Percentiles rank a stretch among this genome's conserved stretches.
These are phyloP conservation scores for Fulvia fulva DNA, from an alignment of 2,329 filamentous ascomycete species.

Conservation along the genomic window DNA sequence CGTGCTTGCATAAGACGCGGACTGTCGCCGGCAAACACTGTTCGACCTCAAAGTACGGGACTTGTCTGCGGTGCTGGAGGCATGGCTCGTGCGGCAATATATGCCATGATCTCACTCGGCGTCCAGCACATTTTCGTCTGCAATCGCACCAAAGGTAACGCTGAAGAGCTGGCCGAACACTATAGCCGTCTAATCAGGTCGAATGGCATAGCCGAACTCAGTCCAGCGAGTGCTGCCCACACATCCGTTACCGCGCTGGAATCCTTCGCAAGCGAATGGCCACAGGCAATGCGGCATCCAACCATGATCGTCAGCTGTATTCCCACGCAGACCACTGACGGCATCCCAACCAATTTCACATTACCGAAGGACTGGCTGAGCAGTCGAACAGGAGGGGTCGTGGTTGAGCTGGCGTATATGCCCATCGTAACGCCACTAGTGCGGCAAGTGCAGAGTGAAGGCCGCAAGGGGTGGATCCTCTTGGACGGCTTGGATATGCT, in stretches of 20 bases:
- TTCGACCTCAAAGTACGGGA: slow-evolving; percentile 50
- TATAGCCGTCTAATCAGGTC: slow-evolving; percentile 56
- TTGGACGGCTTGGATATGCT: slow-evolving; percentile 73
- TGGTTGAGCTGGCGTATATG: slow-evolving; percentile 64
- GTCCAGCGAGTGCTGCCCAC: slow-evolving; percentile 15
- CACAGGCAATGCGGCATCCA: slow-evolving; percentile 57
- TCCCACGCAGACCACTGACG: slow-evolving; percentile 63
- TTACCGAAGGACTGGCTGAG: slow-evolving; percentile 66
- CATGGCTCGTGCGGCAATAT: slow-evolving; percentile 74
- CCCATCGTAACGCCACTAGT: slow-evolving; percentile 68
- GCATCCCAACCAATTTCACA: slow-evolving; percentile 65
- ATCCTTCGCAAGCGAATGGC: slow-evolving; percentile 61
- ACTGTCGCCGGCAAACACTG: slow-evolving; percentile 64
- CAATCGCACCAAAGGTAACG: slow-evolving; percentile 66
- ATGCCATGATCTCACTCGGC: slow-evolving; percentile 72
- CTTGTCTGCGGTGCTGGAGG: slow-evolving; percentile 60
- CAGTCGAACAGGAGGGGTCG: slow-evolving; percentile 70
- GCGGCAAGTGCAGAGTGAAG: slow-evolving; percentile 59
- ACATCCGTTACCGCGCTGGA: slow-evolving; percentile 54
- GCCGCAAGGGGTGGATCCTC: slow-evolving; percentile 65
- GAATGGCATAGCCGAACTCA: slow-evolving; percentile 22
- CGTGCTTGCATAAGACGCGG: slow-evolving; percentile 68
- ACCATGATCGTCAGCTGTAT: slow-evolving; percentile 76
- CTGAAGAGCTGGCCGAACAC: slow-evolving; percentile 63
- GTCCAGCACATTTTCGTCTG: slow-evolving; percentile 71